Percentiles rank a stretch among this genome's conserved stretches.
These are phyloP conservation scores for Teunomyces funiuensis DNA, from an alignment of 805 yeast species.

Conservation along the genomic window DNA sequence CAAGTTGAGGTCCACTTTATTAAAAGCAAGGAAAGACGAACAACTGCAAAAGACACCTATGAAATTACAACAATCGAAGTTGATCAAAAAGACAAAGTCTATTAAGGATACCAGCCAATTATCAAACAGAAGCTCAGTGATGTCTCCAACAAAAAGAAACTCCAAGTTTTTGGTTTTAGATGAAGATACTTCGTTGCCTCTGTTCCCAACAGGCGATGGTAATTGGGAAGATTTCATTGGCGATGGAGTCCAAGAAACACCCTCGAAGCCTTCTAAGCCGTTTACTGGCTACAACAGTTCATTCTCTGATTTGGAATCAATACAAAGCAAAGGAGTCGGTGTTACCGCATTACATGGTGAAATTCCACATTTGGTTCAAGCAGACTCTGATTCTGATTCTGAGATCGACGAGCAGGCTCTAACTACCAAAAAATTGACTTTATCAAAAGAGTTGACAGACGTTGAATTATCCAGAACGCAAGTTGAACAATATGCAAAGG, in stretches of 20 bases:
- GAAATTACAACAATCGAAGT: constrained; percentile 9
- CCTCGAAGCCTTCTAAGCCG: constrained; percentile 21
- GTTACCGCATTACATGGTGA: constrained; percentile 15
- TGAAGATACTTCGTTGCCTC: constrained; percentile 22
- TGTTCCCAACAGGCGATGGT: constrained; percentile 19
- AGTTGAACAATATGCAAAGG: constrained; percentile 34
- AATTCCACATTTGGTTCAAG: constrained; percentile 27
- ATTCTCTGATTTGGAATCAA: constrained; percentile 14
- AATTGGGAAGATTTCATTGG: constrained; percentile 44
- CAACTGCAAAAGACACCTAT: constrained; percentile 17
- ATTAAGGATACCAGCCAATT: constrained; percentile 11
- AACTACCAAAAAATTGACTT: constrained; percentile 9
- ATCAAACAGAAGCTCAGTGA: constrained; percentile 22
- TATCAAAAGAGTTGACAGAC: constrained; percentile 17
- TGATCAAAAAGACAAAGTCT: constrained; percentile 16
- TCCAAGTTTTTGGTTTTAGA: constrained; percentile 33
- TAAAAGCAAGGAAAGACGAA: constrained; percentile 46
- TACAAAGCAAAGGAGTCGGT: constrained; percentile 13
- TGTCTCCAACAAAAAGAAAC: constrained; percentile 38
- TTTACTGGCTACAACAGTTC: constrained; percentile 13
- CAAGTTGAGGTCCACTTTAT: constrained; percentile 52
- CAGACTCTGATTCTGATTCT: constrained; percentile 26
- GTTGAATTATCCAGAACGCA: constrained; percentile 17
- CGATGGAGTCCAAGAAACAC: constrained; percentile 21
- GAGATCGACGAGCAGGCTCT: constrained; percentile 15